Evolutionary conservation across 257 asterid species (phyloP), one percentile per base, ranked within the genome.

Genomic region (Plantago elongata): DNA sequence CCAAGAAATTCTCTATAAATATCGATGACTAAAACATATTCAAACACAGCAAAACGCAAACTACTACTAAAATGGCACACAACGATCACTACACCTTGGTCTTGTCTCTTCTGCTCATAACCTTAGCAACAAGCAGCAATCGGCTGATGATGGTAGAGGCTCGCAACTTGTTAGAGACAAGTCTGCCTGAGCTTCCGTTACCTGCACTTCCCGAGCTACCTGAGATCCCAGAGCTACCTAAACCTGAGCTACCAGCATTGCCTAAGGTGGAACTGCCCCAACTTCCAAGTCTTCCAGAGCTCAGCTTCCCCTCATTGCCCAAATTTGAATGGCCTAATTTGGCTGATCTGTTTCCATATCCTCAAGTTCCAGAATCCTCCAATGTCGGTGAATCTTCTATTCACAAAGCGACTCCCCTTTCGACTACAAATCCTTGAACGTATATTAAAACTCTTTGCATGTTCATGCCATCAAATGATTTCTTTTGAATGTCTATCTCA

Each of bases 381-480:
- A 44, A 60, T 57, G 45, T 6, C 37, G 43, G 12, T 38, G 64
- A 16, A 57, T 47, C 71, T 7, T 15, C 22, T 17, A 22, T 12
- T 51, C 57, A 48, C 9, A 30, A 50, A 22, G 63, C 50, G 62
- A 51, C 54, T 16, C 51, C 66, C 48, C 57, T 29, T 9, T 27
- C 66, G 13, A 50, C 54, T 13, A 48, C 72, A 9, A 68, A 42
- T 59, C 72, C 72, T 56, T 63, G 74, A 70, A 59, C 1, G 65
- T 49, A 54, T 29, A 40, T 9, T 15, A 45, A 11, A 16, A 7
- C 42, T 34, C 5, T 3, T 16, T 46, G 48, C 70, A 38, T 14
- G 38, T 9, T 54, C n/a, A 18, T 16, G 7, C 14, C 57, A 13
- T 34, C 13, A 7, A 16, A 13, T 51, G 13, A 7, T 16, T 22